These are phyloP conservation scores for Flaveria sonorensis DNA, from an alignment of 129 eudicot genomes.

Conservation along the genomic window DNA sequence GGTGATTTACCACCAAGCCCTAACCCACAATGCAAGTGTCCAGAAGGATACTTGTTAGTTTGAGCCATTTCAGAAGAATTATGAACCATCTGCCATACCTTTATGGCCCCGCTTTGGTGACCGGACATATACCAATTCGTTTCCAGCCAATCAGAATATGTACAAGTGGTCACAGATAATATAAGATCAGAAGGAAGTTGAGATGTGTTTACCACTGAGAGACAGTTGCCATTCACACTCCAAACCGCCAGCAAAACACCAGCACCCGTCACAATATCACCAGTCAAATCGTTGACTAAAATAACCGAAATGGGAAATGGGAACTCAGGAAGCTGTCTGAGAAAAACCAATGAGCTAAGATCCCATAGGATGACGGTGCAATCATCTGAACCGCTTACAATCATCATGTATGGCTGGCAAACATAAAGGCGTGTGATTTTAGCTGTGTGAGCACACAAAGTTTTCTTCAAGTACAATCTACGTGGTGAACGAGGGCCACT, in stretches of 20 bases:
- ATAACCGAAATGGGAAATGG: conserved; percentile 81
- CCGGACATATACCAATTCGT: conserved; percentile 88
- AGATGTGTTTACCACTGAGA: conserved; percentile 79
- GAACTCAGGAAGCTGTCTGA: conserved; percentile 88
- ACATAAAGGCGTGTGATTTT: conserved; percentile 66
- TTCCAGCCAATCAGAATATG: conserved; percentile 86
- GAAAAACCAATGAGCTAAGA: conserved; percentile 68
- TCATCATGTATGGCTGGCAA: conserved; percentile 92
- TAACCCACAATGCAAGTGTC: conserved; percentile 49
- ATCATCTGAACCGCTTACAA: conserved; percentile 95
- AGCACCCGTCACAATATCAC: conserved; percentile 83
- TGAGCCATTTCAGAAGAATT: conserved; percentile 43
- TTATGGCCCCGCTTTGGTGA: conserved; percentile 91
- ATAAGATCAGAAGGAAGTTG: conserved; percentile 90
- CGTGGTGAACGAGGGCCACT: conserved; percentile 60
- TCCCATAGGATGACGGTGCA: conserved; percentile 85
- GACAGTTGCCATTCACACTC: conserved; percentile 91
- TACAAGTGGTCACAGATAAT: conserved; percentile 64
- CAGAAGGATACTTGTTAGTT: conserved; percentile 33
- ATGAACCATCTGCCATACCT: conserved; percentile 91
- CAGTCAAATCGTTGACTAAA: conserved; percentile 78
- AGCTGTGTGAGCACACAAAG: conserved; percentile 77
- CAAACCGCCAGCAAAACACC: conserved; percentile 92
- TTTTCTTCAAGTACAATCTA: conserved; percentile 52
- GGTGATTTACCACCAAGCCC: conserved; percentile 60